These are phyloP conservation scores for Trichosanthes cucumerina DNA, from an alignment of 306 rosid species.

Conservation along the genomic window DNA sequence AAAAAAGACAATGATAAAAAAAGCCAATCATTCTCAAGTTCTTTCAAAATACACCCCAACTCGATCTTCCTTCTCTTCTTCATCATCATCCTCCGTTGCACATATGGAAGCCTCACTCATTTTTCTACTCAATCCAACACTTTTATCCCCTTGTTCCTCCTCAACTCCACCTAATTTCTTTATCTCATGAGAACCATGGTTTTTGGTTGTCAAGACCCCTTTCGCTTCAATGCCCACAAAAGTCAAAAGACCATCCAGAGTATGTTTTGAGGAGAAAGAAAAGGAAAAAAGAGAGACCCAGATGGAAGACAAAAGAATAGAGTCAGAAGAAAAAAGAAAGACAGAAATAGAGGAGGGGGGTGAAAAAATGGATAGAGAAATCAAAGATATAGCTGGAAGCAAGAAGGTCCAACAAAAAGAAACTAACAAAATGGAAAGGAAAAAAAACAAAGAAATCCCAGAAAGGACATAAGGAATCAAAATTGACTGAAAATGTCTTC, in stretches of 20 bases:
- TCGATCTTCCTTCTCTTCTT: constrained; percentile 70
- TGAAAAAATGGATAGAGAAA: background rate
- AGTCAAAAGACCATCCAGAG: constrained; percentile 35
- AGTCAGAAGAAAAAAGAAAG: constrained; percentile 8
- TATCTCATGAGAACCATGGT: constrained; percentile 8
- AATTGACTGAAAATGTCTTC: too few species aligned
- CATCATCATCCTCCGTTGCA: constrained; percentile 76
- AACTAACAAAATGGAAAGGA: background rate
- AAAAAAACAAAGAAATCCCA: background rate
- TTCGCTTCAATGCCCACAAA: constrained; percentile 38
- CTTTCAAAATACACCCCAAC: constrained; percentile 74
- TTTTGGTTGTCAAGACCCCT: constrained; percentile 64
- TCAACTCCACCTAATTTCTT: constrained; percentile 11
- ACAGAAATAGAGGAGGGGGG: background rate
- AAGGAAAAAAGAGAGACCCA: background rate
- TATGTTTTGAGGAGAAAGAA: background rate
- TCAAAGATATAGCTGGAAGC: background rate
- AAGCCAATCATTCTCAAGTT: constrained; percentile 68
- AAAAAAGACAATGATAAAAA: background rate
- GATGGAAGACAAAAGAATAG: constrained; percentile 9
- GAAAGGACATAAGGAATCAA: constrained; percentile 21
- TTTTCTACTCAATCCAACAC: constrained; percentile 20
- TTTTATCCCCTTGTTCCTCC: constrained; percentile 28
- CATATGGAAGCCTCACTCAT: constrained; percentile 51
- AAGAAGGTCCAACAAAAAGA: background rate